Base-by-base conservation (phyloP, 768 basidiomycete species). In the Leccinum arenicola region DNA sequence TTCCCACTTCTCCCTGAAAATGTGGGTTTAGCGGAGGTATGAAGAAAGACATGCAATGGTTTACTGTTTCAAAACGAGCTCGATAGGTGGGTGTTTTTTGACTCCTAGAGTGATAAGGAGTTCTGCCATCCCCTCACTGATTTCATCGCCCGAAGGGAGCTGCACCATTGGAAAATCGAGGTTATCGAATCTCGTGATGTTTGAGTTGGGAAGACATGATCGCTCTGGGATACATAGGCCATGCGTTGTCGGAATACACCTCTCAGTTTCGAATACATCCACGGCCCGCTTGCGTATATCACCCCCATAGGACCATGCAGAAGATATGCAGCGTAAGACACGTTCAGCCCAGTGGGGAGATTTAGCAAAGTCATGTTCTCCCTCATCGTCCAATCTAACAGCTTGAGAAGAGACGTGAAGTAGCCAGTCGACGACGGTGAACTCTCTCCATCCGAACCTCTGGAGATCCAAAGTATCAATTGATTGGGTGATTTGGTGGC, bases 311-410 rank as follows among this genome's bases (percentile, higher is more conserved):
- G 48, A 49, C 25, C 21, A 49, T 0, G 82, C 80, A 17, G 86
- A 81, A 1, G 84, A 77, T 4, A 93, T 66, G 50, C 84, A 76
- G 1, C 68, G 68, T 9, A 95, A 75, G 4, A 95, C 87, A 45
- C 82, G 82, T 67, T 95, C 95, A 0, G 93, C 84, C 82, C 95
- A 96, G 15, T 74, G 65, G 0, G 88, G 73, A 1, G 89, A 91
- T 11, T 72, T 50, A 5, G 79, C 77, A 38, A 96, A 75, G 67
- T 94, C 85, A 56, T 82, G 78, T 43, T 84, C 81, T 0, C 71
- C 64, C 25, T 78, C 68, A 1, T 72, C 68, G 1, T 72, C 65
- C 11, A 75, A 74, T 12, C 69, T 60, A 33, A 82, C 73, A 1
- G 77, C 63, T 1, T 81, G 73, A 35, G 76, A 76, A 15, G 82